Base-by-base conservation (phyloP, 805 yeast genomes). In the Nakazawaea ernobii region DNA sequence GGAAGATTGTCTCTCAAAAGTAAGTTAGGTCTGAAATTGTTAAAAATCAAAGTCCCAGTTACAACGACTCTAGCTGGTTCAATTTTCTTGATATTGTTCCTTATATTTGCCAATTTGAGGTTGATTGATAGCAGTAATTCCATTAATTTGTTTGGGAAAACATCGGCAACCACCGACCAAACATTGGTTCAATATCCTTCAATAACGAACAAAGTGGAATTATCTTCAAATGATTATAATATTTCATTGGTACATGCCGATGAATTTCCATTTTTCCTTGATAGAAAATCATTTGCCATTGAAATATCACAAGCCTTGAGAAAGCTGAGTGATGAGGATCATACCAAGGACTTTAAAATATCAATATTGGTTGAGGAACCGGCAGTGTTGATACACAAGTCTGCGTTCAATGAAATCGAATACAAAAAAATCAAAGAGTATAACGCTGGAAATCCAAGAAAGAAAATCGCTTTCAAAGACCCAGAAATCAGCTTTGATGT, bases 41-140 rank as follows among this genome's bases (percentile, higher is more conserved):
- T 70, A 47, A 65, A 61, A 36, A 50, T 72, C 20, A 62, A 60
- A 32, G 55, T 68, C 14, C 78, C 80, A 5, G 53, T 66, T 3
- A 61, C 72, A 9, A 55, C 58, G 0, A 59, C 62, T 1, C 57
- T 66, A 4, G 58, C 58, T 1, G 61, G 66, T 1, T 63, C 71
- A 39, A 35, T 62, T 2, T 49, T 59, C 11, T 55, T 57, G 33
- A 49, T 56, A 8, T 33, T 57, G 15, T 49, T 65, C 13, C 52
- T 64, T 7, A 52, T 71, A 13, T 55, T 65, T 7, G 52, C 64
- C 4, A 59, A 59, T 43, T 47, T 65, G 28, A 62, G 66, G 49
- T 69, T 73, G 74, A 59, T 66, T 14, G 59, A 58, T 42, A 58
- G 59, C 13, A 54, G 60, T 9, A 29, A 40, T 13, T 27, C 32